Base-by-base conservation (phyloP, 2,329 filamentous ascomycete genomes). In the Phaeophleospora eucalypticola region DNA sequence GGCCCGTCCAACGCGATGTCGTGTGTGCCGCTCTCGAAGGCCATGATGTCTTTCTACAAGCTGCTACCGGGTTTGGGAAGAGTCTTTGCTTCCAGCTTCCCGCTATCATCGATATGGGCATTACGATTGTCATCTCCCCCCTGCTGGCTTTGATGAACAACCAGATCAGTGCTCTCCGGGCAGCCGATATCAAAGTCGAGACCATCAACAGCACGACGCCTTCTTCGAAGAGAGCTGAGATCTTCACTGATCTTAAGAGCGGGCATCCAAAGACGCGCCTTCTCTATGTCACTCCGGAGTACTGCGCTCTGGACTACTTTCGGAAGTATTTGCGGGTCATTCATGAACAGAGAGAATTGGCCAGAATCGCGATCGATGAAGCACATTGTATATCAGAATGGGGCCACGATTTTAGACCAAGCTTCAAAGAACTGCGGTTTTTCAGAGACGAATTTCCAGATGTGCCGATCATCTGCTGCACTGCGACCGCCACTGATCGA, bases 311-410 rank as follows among this genome's bases (percentile, higher is more conserved):
- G 3, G 80, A 89, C 51, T 76, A 78, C 47, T 96, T 97, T 67
- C 85, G 90, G 33, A 79, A 82, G 50, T 80, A 83, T 40, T 72
- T 96, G 7, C 77, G 79, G 50, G 72, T 86, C 3, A 84, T 96
- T 12, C 74, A 96, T 63, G 73, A 81, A 48, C 89, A 96, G 65
- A 80, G 80, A 47, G 88, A 96, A 68, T 79, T 97, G n/a, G 84
- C 86, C 8, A 82, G 91, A 12, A 81, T 97, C 53, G 91, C 87
- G 39, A 83, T 97, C 47, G 91, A 97, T 62, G 91, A 97, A 70
- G 91, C 91, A 2, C 91, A 97, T 67, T 97, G 91, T 35, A 95
- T 97, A 58, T 95, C 88, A 18, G 90, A 96, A 82, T 96, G 91
- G 91, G 91, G 91, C 1, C 90, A 97, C 65, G 91, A 97, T 67